Evolutionary conservation across 495 filamentous ascomycete genomes (phyloP).

Genomic region (Terfezia claveryi): DNA sequence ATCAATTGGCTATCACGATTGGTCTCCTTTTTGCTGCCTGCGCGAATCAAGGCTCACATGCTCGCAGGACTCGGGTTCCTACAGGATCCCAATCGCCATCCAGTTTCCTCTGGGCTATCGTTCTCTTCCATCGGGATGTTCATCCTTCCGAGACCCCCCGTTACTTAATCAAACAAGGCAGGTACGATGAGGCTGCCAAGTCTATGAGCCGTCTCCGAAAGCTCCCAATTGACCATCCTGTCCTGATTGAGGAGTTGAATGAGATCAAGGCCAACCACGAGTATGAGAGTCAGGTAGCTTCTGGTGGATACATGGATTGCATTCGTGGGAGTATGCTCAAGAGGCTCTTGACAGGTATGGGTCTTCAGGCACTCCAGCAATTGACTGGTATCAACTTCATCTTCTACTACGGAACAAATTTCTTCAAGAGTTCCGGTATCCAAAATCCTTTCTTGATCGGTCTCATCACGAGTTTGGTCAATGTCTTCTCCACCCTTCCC

Average conservation of each 20-base stretch:
- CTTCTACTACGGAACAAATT: conserved; percentile 60
- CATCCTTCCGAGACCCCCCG: conserved; percentile 61
- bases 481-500: conserved; percentile 45
- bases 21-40: conserved; percentile 61
- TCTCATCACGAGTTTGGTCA: conserved; percentile 47
- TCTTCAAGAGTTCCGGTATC: conserved; percentile 48
- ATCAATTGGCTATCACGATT: conserved; percentile 67
- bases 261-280: conserved; percentile 67
- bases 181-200: conserved; percentile 39
- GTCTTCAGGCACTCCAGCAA: conserved; percentile 57
- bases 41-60: conserved; percentile 51
- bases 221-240: conserved; percentile 37
- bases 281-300: conserved; percentile 45
- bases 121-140: conserved; percentile 51
- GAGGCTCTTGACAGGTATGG: conserved; percentile 52
- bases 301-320: conserved; percentile 50
- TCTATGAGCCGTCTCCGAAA: conserved; percentile 46
- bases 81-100: conserved; percentile 63
- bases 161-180: conserved; percentile 51
- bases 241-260: conserved; percentile 41
- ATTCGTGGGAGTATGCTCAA: conserved; percentile 39
- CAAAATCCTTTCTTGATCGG: conserved; percentile 41
- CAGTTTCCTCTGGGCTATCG: conserved; percentile 65
- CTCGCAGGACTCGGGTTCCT: conserved; percentile 41
- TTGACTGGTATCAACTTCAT: conserved; percentile 54